Percentiles rank a stretch among this genome's conserved stretches.
phyloP scores from a whole-genome alignment of 805 yeast species.

The Phaffomyces antillensis region DNA sequence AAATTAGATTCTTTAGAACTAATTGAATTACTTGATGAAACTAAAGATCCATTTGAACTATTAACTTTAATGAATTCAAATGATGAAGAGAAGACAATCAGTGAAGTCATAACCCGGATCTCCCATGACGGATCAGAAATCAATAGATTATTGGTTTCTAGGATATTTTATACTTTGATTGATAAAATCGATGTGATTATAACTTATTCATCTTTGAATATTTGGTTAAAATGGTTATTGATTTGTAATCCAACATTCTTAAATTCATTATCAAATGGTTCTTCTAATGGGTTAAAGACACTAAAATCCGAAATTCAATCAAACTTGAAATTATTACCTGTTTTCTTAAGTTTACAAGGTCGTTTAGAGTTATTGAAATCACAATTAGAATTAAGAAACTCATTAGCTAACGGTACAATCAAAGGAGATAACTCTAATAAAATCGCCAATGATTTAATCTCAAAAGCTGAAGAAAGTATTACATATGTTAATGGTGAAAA shows the following conservation, averaged over 20 bases:
- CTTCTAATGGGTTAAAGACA: conserved; percentile 37
- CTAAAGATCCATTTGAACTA: conserved; percentile 23
- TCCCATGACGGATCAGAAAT: background rate
- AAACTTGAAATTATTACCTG: conserved; percentile 53
- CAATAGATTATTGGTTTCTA: background rate
- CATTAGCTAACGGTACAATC: conserved; percentile 32
- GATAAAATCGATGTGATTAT: conserved; percentile 26
- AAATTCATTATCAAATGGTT: conserved; percentile 14
- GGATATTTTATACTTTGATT: background rate
- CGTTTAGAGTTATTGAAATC: conserved; percentile 68
- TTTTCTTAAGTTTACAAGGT: conserved; percentile 77
- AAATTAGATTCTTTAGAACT: conserved; percentile 19
- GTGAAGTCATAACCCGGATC: conserved; percentile 28
- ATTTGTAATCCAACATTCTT: conserved; percentile 46
- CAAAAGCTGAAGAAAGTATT: conserved; percentile 27
- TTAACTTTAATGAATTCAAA: conserved; percentile 18
- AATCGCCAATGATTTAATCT: background rate
- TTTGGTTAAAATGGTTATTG: conserved; percentile 80
- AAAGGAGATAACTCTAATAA: conserved; percentile 15
- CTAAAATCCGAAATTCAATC: conserved; percentile 51
- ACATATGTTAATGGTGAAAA: conserved; percentile 37
- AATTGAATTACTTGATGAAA: background rate
- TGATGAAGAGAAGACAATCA: conserved; percentile 33
- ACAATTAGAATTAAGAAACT: conserved; percentile 65
- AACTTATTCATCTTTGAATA: conserved; percentile 33